phyloP scores from a whole-genome alignment of 1,284 basidiomycete genomes.

The Malassezia psittaci region DNA sequence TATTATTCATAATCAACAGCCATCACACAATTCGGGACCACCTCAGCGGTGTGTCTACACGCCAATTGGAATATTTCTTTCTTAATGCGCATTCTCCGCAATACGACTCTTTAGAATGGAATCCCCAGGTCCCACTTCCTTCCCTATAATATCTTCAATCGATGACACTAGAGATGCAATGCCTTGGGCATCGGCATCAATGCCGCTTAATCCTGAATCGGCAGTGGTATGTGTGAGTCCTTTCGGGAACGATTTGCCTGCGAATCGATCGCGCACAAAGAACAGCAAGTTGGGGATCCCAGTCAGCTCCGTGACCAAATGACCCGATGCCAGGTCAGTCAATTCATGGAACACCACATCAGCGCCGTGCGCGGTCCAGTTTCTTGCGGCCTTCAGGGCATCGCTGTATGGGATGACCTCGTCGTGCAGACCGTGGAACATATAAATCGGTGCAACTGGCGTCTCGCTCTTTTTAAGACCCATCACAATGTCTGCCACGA shows the following conservation, averaged over 20 bases:
- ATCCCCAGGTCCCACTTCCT: neutral
- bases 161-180: neutral
- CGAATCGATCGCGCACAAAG: constrained; percentile 22
- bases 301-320: constrained; percentile 21
- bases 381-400: neutral
- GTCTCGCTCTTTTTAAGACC: neutral
- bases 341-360: neutral
- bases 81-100: neutral
- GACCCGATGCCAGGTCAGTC: constrained; percentile 17
- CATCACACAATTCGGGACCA: too few species aligned
- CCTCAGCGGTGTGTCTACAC: too few species aligned
- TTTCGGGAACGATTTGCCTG: constrained; percentile 13
- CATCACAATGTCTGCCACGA: neutral
- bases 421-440: constrained; percentile 31
- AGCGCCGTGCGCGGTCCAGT: constrained; percentile 3
- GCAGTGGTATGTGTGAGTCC: neutral
- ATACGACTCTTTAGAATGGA: neutral
- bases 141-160: neutral
- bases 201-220: neutral
- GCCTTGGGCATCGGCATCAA: neutral
- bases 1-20: too few species aligned
- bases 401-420: constrained; percentile 32
- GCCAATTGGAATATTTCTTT: too few species aligned
- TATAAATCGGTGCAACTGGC: constrained; percentile 25
- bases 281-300: constrained; percentile 19